These are phyloP conservation scores for Yamagishiella unicocca DNA, from an alignment of 139 green algal species.

Conservation along the genomic window DNA sequence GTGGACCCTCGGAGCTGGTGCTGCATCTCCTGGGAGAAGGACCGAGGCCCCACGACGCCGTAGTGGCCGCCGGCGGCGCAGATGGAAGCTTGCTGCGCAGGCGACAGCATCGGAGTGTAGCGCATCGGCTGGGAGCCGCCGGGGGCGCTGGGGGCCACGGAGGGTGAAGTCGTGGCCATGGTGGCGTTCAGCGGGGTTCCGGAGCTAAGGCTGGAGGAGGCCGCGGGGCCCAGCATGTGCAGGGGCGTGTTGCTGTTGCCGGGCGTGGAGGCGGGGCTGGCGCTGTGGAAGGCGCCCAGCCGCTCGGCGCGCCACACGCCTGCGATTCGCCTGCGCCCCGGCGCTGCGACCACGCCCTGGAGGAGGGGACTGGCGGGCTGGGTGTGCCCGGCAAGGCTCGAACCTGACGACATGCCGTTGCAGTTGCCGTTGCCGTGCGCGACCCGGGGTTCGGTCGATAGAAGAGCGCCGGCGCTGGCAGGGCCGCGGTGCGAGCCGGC, in stretches of 20 bases:
- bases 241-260: conserved; percentile 16
- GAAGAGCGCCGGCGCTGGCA: too few relatives aligned
- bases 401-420: too few relatives aligned
- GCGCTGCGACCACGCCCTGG: too few relatives aligned
- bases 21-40: neutral
- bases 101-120: conserved; percentile 31
- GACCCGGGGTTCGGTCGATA: too few relatives aligned
- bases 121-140: conserved; percentile 1
- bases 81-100: neutral
- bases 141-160: neutral
- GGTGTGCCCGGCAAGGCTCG: too few relatives aligned
- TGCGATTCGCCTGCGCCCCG: neutral
- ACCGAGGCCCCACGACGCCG: neutral
- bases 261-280: neutral
- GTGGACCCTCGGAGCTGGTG: neutral
- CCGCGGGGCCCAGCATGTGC: neutral
- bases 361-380: too few relatives aligned
- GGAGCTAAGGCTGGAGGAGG: too few relatives aligned
- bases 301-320: conserved; percentile 5
- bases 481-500: too few relatives aligned
- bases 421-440: too few relatives aligned
- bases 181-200: neutral
- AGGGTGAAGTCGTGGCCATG: neutral
- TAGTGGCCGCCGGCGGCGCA: neutral
- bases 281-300: neutral